Evolutionary conservation across 371 early-diverging fungal species (phyloP), one percentile per base, ranked within the genome.

Genomic region (Chytridiales sp.): DNA sequence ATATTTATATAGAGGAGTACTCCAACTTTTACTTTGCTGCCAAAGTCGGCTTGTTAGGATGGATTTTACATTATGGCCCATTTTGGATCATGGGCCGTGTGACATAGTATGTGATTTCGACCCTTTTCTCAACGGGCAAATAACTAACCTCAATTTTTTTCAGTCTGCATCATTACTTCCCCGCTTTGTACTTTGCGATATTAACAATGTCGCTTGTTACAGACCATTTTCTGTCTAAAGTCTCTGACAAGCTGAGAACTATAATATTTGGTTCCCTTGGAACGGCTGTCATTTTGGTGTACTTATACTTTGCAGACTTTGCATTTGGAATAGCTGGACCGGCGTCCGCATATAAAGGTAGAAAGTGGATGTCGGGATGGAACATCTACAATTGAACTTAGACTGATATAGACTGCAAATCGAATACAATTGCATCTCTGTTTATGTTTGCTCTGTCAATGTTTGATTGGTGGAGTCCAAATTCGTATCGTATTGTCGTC

Each of bases 71-170:
- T 72, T 99, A 95, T 76, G 50, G 94, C 22, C 99, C 99, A 13
- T 99, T 99, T 78, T 95, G 85, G 68, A 85, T 97, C 47, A 95
- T 99, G 93, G 96, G 94, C 11, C 90, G 99, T 47, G 98, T 99
- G 41, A 90, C 91, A 0, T 97, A 96, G 64, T 75, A 59, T 63
- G 70, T 64, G 2, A 19, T 43, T 56, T 61, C 35, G 39, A 1
- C 34, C 6, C 11, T 38, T 53, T 11, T 17, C 13, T 40, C n/a
- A n/a, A n/a, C n/a, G n/a, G n/a, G n/a, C n/a, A n/a, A n/a, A 30
- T 50, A 26, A 0, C 35, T 38, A 31, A 44, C 41, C 43, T 35
- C 48, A 31, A 9, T 34, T 19, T 15, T 13, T 47, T 34, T 31
- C 44, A 83, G 84, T 51, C 78, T 98, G 40, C 99, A 99, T 71